A percentile compares a stretch with the other conserved stretches of the same genome.
Conservation (phyloP, 2,329 filamentous ascomycete genomes). For the Tolypocladium pustulatum region DNA sequence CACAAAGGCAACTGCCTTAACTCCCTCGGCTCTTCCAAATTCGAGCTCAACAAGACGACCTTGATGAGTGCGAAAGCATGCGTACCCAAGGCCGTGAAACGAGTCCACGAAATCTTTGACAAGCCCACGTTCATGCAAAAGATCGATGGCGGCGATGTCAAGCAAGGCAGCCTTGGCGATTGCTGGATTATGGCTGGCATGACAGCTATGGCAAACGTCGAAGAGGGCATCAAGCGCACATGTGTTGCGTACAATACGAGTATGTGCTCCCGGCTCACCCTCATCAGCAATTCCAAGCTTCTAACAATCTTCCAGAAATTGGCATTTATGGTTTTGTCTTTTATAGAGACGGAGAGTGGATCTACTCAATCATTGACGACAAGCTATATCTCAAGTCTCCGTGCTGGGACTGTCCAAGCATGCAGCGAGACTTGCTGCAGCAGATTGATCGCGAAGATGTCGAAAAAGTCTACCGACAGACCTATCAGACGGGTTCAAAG, state of each 20-base stretch:
- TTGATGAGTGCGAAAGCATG: slow-evolving; percentile 34
- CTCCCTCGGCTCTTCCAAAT: slow-evolving; percentile 38
- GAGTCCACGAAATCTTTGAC: slow-evolving; percentile 65
- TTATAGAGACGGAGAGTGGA: slow-evolving; percentile 81
- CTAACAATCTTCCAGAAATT: slow-evolving; percentile 28
- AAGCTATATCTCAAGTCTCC: slow-evolving; percentile 78
- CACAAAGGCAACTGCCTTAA: slow-evolving; percentile 47
- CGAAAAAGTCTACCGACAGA: slow-evolving; percentile 59
- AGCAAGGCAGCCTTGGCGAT: slow-evolving; percentile 68
- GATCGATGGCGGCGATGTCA: slow-evolving; percentile 62
- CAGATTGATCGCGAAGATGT: slow-evolving; percentile 65
- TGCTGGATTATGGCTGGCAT: slow-evolving; percentile 77
- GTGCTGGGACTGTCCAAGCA: slow-evolving; percentile 68
- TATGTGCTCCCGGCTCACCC: slow-evolving; percentile 13
- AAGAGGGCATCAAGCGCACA: slow-evolving; percentile 57
- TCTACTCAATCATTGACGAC: slow-evolving; percentile 84
- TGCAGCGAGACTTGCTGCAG: slow-evolving; percentile 64
- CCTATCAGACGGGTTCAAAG: slow-evolving; percentile 64
- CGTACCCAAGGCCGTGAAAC: slow-evolving; percentile 65
- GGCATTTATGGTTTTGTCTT: slow-evolving; percentile 90
- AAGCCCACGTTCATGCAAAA: slow-evolving; percentile 58
- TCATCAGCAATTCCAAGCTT: too few species aligned
- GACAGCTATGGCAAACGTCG: slow-evolving; percentile 64
- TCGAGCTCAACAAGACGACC: slow-evolving; percentile 36
- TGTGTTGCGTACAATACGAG: slow-evolving; percentile 65